phyloP scores from a whole-genome alignment of 2,329 filamentous ascomycete species.

The Aspergillus eucalypticola region DNA sequence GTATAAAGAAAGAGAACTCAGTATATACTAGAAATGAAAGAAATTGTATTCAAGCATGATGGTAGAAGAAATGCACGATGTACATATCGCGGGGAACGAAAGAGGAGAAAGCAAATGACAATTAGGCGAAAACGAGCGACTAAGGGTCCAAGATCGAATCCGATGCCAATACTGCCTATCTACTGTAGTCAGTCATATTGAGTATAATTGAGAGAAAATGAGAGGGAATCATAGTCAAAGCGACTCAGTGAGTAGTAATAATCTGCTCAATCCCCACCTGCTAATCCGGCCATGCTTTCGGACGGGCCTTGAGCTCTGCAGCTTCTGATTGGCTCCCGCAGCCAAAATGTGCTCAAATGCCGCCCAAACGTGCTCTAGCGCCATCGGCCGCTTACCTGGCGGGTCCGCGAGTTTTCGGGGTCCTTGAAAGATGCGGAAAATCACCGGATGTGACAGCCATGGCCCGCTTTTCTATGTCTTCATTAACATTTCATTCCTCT shows the following conservation, averaged over 20 bases:
- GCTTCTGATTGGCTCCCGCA: conserved; percentile 9
- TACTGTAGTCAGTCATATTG: too few species aligned
- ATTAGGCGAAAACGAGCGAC: too few species aligned
- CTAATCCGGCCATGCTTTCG: conserved; percentile 2
- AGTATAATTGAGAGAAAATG: neutral
- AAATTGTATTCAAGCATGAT: neutral
- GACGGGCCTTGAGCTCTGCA: neutral
- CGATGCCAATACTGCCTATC: too few species aligned
- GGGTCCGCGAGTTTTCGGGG: neutral
- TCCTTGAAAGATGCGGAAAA: neutral
- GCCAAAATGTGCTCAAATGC: conserved; percentile 20
- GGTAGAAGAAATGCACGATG: neutral
- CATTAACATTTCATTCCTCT: neutral
- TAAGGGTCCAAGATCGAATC: too few species aligned
- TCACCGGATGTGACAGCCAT: neutral
- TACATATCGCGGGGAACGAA: too few species aligned
- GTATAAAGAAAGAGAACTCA: neutral
- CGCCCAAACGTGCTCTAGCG: conserved; percentile 22
- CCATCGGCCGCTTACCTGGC: conserved; percentile 2
- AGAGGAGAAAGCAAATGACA: too few species aligned
- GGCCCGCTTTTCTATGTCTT: neutral
- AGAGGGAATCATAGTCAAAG: conserved; percentile 16
- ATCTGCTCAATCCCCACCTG: conserved; percentile 18
- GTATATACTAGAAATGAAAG: neutral
- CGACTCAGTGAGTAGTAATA: conserved; percentile 22